Evolutionary conservation across 306 rosid genomes (phyloP).

Genomic region (Pterocarpus macrocarpus): DNA sequence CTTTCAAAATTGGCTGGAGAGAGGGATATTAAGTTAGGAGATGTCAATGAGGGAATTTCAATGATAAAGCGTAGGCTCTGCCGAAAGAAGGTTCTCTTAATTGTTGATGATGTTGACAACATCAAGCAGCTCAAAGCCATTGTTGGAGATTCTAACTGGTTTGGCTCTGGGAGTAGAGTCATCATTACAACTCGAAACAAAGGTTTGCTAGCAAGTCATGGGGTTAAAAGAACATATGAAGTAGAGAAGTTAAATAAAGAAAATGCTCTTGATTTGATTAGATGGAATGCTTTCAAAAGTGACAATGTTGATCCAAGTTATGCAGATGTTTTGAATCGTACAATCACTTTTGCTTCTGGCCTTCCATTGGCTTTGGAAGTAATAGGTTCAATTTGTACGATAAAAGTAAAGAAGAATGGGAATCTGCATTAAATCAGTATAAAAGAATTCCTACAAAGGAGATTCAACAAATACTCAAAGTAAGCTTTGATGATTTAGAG

Average conservation of each 20-base stretch:
- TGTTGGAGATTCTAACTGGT: slow-evolving; percentile 3
- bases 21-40: too few species aligned
- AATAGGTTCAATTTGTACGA: slow-evolving; percentile 2
- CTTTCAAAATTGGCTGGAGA: too few species aligned
- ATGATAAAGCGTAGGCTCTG: too few species aligned
- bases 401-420: background rate
- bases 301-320: background rate
- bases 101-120: too few species aligned
- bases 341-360: background rate
- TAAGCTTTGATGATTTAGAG: slow-evolving; percentile 9
- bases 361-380: slow-evolving; percentile 23
- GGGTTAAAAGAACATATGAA: background rate
- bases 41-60: too few species aligned
- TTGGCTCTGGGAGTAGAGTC: background rate
- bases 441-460: background rate
- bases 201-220: background rate
- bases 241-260: background rate
- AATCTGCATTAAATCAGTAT: background rate
- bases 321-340: background rate
- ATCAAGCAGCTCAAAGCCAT: background rate
- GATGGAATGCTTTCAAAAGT: background rate
- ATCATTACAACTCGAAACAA: slow-evolving; percentile 12
- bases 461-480: background rate
- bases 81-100: too few species aligned
- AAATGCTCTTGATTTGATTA: background rate